Evolutionary conservation across 495 filamentous ascomycete species (phyloP).

Genomic region (Aspergillus avenaceus): DNA sequence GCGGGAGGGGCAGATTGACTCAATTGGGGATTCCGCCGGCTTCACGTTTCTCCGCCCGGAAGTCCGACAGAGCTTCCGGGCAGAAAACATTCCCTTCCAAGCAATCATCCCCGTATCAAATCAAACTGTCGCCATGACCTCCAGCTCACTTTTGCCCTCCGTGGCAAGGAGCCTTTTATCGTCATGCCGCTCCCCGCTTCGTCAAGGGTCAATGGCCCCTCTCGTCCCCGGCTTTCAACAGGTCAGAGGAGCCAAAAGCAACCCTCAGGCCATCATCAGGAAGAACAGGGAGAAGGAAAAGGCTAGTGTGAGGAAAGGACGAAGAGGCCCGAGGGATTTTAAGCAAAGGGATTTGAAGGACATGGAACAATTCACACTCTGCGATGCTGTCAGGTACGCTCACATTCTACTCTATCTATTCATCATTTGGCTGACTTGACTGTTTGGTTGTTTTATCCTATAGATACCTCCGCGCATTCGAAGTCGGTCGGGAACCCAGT

Average conservation of each 20-base stretch:
- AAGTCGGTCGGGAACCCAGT: slow-evolving; percentile 76
- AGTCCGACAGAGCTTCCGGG: slow-evolving; percentile 21
- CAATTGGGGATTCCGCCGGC: slow-evolving; percentile 21
- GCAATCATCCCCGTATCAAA: background rate
- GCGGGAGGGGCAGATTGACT: slow-evolving; percentile 16
- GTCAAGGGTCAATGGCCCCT: slow-evolving; percentile 30
- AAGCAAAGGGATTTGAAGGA: slow-evolving; percentile 55
- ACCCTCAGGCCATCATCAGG: slow-evolving; percentile 29
- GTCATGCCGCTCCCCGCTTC: slow-evolving; percentile 31
- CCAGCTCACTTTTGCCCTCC: slow-evolving; percentile 34
- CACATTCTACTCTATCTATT: background rate
- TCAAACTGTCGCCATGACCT: slow-evolving; percentile 30
- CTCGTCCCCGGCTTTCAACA: slow-evolving; percentile 32
- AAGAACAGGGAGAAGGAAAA: slow-evolving; percentile 47
- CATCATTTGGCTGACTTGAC: slow-evolving; percentile 11
- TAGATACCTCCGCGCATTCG: slow-evolving; percentile 85
- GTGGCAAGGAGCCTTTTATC: slow-evolving; percentile 36
- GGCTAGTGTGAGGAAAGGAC: slow-evolving; percentile 61
- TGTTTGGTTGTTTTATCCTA: background rate
- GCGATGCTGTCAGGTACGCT: slow-evolving; percentile 87
- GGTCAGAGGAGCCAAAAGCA: slow-evolving; percentile 35
- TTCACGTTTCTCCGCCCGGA: slow-evolving; percentile 28
- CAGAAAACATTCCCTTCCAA: slow-evolving; percentile 35
- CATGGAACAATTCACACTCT: slow-evolving; percentile 69
- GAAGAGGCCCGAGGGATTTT: slow-evolving; percentile 62